phyloP scores from a whole-genome alignment of 2,329 filamentous ascomycete genomes.

The Fusarium redolens region DNA sequence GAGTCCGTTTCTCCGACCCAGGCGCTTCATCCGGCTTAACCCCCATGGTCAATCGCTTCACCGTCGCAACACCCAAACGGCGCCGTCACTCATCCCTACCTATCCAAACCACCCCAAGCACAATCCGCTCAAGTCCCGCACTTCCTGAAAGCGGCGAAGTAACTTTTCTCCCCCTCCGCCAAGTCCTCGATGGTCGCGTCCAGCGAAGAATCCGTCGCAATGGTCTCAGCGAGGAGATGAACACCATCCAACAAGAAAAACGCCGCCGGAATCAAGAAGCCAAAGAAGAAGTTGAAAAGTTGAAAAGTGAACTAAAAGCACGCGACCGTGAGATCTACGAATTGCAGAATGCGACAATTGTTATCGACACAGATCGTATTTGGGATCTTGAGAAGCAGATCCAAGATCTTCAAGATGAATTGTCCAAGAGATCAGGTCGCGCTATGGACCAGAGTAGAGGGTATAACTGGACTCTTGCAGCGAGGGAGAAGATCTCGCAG shows the following conservation, averaged over 20 bases:
- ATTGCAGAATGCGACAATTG: constrained; percentile 61
- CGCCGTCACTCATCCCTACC: constrained; percentile 62
- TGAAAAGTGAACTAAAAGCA: constrained; percentile 61
- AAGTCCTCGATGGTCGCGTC: constrained; percentile 67
- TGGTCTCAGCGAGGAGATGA: constrained; percentile 69
- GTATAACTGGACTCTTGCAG: constrained; percentile 64
- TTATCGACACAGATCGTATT: constrained; percentile 60
- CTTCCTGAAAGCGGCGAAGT: constrained; percentile 51
- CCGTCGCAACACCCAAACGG: constrained; percentile 54
- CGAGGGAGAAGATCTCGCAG: constrained; percentile 58
- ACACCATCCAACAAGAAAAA: constrained; percentile 62
- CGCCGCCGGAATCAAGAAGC: constrained; percentile 53
- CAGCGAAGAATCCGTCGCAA: constrained; percentile 68
- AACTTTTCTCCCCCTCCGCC: constrained; percentile 60
- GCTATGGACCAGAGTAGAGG: constrained; percentile 42
- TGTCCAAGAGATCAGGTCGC: constrained; percentile 42
- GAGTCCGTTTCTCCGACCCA: constrained; percentile 70
- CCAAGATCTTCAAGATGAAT: constrained; percentile 49
- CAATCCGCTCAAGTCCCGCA: constrained; percentile 21
- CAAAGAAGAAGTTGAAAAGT: constrained; percentile 60
- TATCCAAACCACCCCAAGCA: constrained; percentile 35
- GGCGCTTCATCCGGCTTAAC: constrained; percentile 66
- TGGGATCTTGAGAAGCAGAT: constrained; percentile 57
- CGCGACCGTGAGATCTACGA: constrained; percentile 66
- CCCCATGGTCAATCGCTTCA: constrained; percentile 66